Conservation (phyloP, 106 monocot genomes). For the Xerophyta viscosa region DNA sequence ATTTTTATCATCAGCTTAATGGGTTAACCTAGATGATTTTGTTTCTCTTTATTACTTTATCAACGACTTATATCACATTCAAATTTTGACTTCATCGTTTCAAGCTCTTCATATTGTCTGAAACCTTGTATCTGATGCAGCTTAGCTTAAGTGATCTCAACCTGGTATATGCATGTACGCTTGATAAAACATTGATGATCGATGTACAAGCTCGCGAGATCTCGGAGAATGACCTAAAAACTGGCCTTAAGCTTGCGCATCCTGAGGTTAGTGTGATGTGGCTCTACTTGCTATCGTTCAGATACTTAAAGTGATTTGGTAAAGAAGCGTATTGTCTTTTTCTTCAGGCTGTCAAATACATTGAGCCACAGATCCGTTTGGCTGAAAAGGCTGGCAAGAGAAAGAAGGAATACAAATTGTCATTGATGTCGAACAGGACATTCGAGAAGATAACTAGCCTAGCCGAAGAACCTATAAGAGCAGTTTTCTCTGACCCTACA, state of each 20-base stretch:
- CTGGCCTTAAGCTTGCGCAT: constrained; percentile 80
- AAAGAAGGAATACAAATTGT: constrained; percentile 82
- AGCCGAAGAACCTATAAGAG: constrained; percentile 60
- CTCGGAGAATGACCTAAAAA: constrained; percentile 77
- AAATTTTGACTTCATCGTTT: neutral
- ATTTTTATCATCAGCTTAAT: neutral
- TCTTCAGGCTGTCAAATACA: constrained; percentile 85
- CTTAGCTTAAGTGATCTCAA: constrained; percentile 89
- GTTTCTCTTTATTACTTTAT: no score
- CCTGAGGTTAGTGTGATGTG: constrained; percentile 50
- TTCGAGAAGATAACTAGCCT: constrained; percentile 62
- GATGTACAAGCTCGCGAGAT: constrained; percentile 98
- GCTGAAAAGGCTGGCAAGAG: constrained; percentile 83
- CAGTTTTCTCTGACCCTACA: constrained; percentile 82
- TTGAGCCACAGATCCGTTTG: constrained; percentile 86
- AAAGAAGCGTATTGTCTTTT: constrained; percentile 6
- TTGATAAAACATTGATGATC: constrained; percentile 93
- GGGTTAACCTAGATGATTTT: no score
- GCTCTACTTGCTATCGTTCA: neutral
- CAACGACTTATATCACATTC: no score
- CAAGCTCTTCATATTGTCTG: constrained; percentile 1
- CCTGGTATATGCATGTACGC: constrained; percentile 93
- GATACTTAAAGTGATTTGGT: neutral
- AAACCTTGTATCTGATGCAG: constrained; percentile 22
- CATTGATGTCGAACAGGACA: constrained; percentile 64